Base-by-base conservation (phyloP, 306 rosid species). In the Lagenaria siceraria region DNA sequence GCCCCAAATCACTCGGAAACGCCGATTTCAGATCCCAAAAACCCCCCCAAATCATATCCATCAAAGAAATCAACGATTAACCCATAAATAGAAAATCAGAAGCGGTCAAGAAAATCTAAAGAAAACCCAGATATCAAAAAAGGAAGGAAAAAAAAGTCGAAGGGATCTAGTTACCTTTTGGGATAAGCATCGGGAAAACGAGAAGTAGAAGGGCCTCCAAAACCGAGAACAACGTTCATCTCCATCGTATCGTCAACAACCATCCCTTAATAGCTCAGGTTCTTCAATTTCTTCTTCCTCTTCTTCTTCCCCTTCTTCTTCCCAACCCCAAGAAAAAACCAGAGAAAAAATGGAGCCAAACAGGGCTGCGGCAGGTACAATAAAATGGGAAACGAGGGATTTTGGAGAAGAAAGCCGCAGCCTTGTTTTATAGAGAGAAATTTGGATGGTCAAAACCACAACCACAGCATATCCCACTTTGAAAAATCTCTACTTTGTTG, bases 221-320 rank as follows among this genome's bases (percentile, higher is more conserved):
- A 88, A 72, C 83, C 83, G 70, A 86, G 73, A 86, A 80, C 58
- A 89, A 88, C 79, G 83, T 87, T 79, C 89, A 84, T 85, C 83
- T 76, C 86, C 89, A 83, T 80, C 83, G 81, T 82, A 87, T 90
- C 93, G 87, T 95, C 90, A 84, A 85, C 88, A 40, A 89, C 94
- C 87, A 86, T 82, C 79, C 77, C 54, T 70, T 24, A 31, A 51
- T 46, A 4, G 5, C 76, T 43, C 58, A 77, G 25, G 25, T 56
- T 55, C 70, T 76, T 76, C 52, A 8, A 38, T 43, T 25, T 72
- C 38, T 71, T 46, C 33, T 31, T 56, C 54, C 60, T 79, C 33
- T 49, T 49, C 54, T 7, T 15, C 3, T 12, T 21, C 73, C 8
- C 8, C 60, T 51, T 33, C 22, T n/a, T 43, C 59, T 74, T 79